These are phyloP conservation scores for Dendrobium officinale DNA, from an alignment of 106 monocot genomes.

Conservation along the genomic window DNA sequence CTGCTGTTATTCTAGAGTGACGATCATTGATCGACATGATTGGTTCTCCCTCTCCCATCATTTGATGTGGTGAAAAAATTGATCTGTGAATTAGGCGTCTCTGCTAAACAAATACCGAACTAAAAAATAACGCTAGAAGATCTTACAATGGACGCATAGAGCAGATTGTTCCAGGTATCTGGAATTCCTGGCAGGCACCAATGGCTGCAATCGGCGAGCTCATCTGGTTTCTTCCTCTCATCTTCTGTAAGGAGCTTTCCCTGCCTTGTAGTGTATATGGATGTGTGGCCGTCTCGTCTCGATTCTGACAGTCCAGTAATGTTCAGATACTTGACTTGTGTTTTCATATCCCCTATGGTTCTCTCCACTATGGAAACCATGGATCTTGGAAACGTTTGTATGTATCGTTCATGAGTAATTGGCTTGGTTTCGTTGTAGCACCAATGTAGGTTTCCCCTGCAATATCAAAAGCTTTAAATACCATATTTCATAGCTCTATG, in stretches of 20 bases:
- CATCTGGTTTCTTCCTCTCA: constrained; percentile 8
- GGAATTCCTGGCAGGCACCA: constrained; percentile 93
- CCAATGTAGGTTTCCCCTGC: constrained; percentile 36
- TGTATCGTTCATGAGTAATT: constrained; percentile 20
- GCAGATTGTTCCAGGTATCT: constrained; percentile 86
- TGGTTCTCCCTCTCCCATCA: too few relatives aligned
- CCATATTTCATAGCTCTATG: too few relatives aligned
- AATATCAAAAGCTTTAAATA: background rate
- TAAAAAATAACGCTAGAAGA: background rate
- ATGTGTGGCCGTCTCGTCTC: constrained; percentile 35
- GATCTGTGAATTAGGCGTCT: too few relatives aligned
- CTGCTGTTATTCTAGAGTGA: too few relatives aligned
- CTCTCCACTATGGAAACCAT: constrained; percentile 25
- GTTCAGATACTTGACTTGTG: constrained; percentile 38
- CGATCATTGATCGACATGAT: too few relatives aligned
- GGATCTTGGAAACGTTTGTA: constrained; percentile 23
- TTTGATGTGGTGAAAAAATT: too few relatives aligned
- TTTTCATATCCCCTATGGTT: constrained; percentile 25
- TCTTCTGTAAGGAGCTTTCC: constrained; percentile 24
- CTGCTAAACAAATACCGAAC: background rate
- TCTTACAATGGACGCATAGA: constrained; percentile 42
- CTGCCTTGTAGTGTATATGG: constrained; percentile 31
- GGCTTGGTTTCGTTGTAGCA: constrained; percentile 41
- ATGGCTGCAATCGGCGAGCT: constrained; percentile 75
- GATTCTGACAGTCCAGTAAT: constrained; percentile 42